Base-by-base conservation (phyloP, 257 asterid genomes). In the Fraxinus americana region DNA sequence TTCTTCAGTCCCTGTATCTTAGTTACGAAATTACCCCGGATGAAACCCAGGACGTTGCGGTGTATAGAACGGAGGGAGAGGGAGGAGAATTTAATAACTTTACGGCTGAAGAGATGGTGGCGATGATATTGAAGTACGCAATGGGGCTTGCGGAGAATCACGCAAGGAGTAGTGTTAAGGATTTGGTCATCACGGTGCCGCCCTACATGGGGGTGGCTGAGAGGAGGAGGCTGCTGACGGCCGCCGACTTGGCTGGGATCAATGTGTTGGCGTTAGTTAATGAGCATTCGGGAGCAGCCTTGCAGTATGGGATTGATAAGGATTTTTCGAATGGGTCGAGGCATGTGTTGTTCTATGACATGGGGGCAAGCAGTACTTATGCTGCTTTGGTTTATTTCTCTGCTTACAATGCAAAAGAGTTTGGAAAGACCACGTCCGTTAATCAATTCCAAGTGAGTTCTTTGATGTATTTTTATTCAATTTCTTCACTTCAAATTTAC, bases 221-320 rank as follows among this genome's bases (percentile, higher is more conserved):
- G 90, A 92, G 97, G 85, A 89, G 83, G 77, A 90, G 87, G 45
- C 74, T 94, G 85, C 17, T 92, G 81, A 78, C 75, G 14, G 98
- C 97, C n/a, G 98, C 98, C n/a, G 95, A 92, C 84, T 89, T 96
- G 92, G 96, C 92, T 1, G 98, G 97, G 79, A 79, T 92, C 73
- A 96, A 96, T 88, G 98, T 93, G 61, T 77, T 96, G 83, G 91
- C 99, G 36, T 82, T 96, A 87, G 87, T 96, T 79, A 91, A 93
- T 78, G 99, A 93, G 85, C 97, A 93, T 82, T 86, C 96, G 0
- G 97, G 98, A 5, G 98, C 97, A 36, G 98, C 98, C 17, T 78
- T 96, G 89, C 99, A 96, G 87, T 96, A 96, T 70, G 98, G 99
- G 78, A 96, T 96, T 81, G 97, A 96, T 83, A 96, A 93, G 85